Evolutionary conservation across 2,329 filamentous ascomycete species (phyloP).

Genomic region (Paecilomyces fulvus): DNA sequence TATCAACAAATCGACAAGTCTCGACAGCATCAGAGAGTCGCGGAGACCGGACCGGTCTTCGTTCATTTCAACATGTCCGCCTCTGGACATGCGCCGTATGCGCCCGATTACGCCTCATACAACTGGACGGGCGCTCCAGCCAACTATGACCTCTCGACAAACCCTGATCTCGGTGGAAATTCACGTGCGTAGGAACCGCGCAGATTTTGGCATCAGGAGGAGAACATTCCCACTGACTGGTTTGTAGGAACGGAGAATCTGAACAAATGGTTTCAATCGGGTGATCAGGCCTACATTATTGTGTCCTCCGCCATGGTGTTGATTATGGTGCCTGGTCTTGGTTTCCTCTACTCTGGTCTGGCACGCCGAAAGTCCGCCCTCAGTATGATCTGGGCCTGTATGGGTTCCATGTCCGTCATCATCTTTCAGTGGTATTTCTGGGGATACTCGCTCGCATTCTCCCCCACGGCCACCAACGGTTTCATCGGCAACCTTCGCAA

Average conservation of each 20-base stretch:
- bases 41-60: conserved; percentile 1
- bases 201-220: not conserved
- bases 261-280: conserved; percentile 90
- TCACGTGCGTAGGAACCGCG: conserved; percentile 53
- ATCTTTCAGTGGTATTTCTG: conserved; percentile 99
- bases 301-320: conserved; percentile 85
- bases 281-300: conserved; percentile 91
- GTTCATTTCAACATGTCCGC: conserved; percentile 15
- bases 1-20: not conserved
- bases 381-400: conserved; percentile 93
- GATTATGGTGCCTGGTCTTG: conserved; percentile 93
- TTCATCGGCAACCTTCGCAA: conserved; percentile 88
- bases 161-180: conserved; percentile 62
- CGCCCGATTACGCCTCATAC: conserved; percentile 40
- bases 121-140: conserved; percentile 41
- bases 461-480: conserved; percentile 67
- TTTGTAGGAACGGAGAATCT: conserved; percentile 67
- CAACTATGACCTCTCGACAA: conserved; percentile 37
- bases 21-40: not conserved
- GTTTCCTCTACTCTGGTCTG: conserved; percentile 93
- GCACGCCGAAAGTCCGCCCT: conserved; percentile 96
- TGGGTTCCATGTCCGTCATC: conserved; percentile 85
- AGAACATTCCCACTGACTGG: conserved; percentile 7
- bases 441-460: conserved; percentile 95
- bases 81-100: conserved; percentile 21